These are phyloP conservation scores for Morella rubra DNA, from an alignment of 306 rosid genomes.

Conservation along the genomic window DNA sequence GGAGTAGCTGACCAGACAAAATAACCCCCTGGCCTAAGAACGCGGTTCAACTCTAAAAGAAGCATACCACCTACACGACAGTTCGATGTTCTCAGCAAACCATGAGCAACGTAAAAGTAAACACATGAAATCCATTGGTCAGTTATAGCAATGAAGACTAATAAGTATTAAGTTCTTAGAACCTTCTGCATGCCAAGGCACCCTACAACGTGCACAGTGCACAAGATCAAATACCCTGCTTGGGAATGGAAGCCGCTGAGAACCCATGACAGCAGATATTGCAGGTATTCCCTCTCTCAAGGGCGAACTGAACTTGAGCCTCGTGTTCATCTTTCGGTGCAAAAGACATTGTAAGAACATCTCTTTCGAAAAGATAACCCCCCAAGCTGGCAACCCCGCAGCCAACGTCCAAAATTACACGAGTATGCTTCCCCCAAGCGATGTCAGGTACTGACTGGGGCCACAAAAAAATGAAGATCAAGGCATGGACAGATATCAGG, in stretches of 20 bases:
- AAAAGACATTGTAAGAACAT: constrained; percentile 81
- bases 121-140: background rate
- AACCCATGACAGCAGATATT: constrained; percentile 94
- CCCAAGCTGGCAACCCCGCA: constrained; percentile 97
- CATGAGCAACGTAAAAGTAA: background rate
- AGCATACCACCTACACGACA: constrained; percentile 58
- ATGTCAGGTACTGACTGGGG: constrained; percentile 65
- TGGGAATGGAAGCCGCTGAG: constrained; percentile 85
- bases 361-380: constrained; percentile 80
- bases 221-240: constrained; percentile 66
- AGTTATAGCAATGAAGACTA: background rate
- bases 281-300: constrained; percentile 94
- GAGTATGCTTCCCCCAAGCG: constrained; percentile 71
- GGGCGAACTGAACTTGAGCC: constrained; percentile 93
- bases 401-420: constrained; percentile 87
- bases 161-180: background rate
- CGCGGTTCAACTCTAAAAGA: constrained; percentile 82
- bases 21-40: constrained; percentile 78
- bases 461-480: background rate
- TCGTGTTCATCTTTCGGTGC: constrained; percentile 98
- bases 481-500: too few relatives aligned
- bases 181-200: constrained; percentile 93
- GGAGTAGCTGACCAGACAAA: constrained; percentile 95
- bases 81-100: constrained; percentile 14
- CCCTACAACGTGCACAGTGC: constrained; percentile 91